phyloP scores from a whole-genome alignment of 306 rosid genomes.

The Cicer arietinum region DNA sequence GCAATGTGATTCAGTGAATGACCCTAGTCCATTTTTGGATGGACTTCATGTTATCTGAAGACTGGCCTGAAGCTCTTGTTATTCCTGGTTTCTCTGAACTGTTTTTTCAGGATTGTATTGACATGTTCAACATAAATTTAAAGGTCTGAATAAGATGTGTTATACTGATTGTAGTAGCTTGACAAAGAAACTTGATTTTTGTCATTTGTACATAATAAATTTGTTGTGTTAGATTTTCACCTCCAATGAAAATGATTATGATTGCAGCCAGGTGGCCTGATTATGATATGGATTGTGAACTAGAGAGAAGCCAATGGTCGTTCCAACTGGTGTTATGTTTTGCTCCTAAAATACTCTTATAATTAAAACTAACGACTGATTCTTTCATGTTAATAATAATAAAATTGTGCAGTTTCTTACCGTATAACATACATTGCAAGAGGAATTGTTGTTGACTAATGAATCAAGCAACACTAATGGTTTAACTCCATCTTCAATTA shows the following conservation, averaged over 20 bases:
- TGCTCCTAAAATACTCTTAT: slow-evolving; percentile 3
- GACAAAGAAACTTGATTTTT: slow-evolving; percentile 44
- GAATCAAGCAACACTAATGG: not conserved
- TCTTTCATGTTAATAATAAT: not conserved
- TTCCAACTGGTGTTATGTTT: not conserved
- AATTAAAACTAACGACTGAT: not conserved
- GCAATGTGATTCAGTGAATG: slow-evolving; percentile 47
- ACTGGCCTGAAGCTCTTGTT: slow-evolving; percentile 45
- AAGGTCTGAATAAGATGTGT: slow-evolving; percentile 54
- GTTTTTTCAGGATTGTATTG: slow-evolving; percentile 41
- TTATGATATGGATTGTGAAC: not conserved
- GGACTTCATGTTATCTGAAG: slow-evolving; percentile 54
- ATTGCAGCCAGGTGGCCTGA: too few relatives aligned
- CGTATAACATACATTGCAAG: not conserved
- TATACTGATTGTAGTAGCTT: slow-evolving; percentile 37
- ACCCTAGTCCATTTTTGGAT: slow-evolving; percentile 56
- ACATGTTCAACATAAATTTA: slow-evolving; percentile 46
- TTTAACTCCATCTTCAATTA: not conserved
- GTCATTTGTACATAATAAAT: slow-evolving; percentile 41
- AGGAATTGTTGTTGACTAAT: not conserved
- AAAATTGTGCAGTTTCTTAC: not conserved
- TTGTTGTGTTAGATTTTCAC: not conserved
- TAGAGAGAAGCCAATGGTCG: not conserved
- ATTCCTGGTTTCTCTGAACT: slow-evolving; percentile 52
- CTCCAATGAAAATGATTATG: too few relatives aligned